A percentile compares a stretch with the other conserved stretches of the same genome.
Evolutionary conservation across 345 rosid species (phyloP).

Genomic region (Carallia pectinifolia): DNA sequence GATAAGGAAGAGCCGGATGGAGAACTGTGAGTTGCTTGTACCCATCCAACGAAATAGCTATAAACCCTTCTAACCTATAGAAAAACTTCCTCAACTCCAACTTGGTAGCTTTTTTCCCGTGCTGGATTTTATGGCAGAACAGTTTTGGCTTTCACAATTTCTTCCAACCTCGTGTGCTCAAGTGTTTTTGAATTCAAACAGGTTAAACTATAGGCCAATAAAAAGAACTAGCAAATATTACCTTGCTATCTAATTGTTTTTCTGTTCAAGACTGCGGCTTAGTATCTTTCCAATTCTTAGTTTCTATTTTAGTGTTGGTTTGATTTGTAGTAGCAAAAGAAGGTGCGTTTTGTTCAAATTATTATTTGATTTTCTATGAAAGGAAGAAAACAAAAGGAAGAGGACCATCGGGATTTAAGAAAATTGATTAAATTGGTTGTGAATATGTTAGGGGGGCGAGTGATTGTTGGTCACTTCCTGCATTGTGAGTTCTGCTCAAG

Average conservation of each 20-base stretch:
- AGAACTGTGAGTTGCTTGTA: slow-evolving; percentile 36
- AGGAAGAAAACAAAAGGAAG: no score
- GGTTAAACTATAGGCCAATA: background rate
- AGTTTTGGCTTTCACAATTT: background rate
- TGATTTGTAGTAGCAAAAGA: no score
- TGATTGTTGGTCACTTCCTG: no score
- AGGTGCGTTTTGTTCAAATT: no score
- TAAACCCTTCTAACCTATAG: background rate
- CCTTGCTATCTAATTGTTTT: background rate
- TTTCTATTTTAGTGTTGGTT: no score
- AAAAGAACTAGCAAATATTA: background rate
- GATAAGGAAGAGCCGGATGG: slow-evolving; percentile 25
- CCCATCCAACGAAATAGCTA: background rate
- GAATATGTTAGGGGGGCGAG: no score
- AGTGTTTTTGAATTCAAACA: background rate
- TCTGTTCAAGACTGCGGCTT: background rate
- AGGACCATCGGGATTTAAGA: no score
- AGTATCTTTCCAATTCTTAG: no score
- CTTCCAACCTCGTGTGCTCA: background rate
- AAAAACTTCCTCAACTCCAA: background rate
- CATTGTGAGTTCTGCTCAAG: no score
- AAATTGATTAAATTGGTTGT: no score
- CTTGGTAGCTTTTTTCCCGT: background rate
- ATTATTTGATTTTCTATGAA: no score
- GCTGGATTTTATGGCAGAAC: background rate